Percentiles rank a stretch among this genome's conserved stretches.
These are phyloP conservation scores for Aspergillus kassunensis DNA, from an alignment of 495 filamentous ascomycete species.

Conservation along the genomic window DNA sequence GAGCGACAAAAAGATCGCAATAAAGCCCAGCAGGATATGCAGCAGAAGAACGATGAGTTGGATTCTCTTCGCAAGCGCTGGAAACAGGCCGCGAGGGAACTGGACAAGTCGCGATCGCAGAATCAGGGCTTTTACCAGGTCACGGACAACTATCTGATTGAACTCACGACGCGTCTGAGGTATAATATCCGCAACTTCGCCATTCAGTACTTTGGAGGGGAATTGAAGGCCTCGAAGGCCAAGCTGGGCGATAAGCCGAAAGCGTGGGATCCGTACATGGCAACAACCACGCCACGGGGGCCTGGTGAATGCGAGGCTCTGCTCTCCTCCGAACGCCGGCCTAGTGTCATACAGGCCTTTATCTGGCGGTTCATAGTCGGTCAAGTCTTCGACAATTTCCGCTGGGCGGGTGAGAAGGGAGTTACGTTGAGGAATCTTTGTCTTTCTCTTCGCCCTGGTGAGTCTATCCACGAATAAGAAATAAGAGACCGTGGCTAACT, in stretches of 20 bases:
- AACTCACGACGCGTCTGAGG: constrained; percentile 1
- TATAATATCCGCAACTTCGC: constrained; percentile 7
- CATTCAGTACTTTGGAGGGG: constrained; percentile 4
- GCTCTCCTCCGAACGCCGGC: background rate
- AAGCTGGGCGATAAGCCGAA: background rate
- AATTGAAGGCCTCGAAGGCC: background rate
- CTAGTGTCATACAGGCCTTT: constrained; percentile 2
- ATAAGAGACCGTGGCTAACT: background rate
- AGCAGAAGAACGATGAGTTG: background rate
- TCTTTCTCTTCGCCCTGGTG: background rate
- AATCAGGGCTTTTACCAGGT: constrained; percentile 7
- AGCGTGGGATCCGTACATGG: constrained; percentile 1
- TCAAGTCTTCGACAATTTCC: constrained; percentile 1
- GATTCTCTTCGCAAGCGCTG: constrained; percentile 5
- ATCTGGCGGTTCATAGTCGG: background rate
- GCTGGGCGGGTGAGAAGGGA: background rate
- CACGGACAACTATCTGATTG: constrained; percentile 8
- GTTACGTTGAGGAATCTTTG: background rate
- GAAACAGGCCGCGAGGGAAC: constrained; percentile 2
- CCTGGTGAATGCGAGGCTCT: background rate
- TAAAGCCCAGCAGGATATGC: background rate
- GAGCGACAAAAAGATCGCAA: background rate
- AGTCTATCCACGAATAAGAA: background rate
- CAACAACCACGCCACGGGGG: background rate
- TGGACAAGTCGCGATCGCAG: constrained; percentile 4